Base-by-base conservation (phyloP, 495 filamentous ascomycete species). In the Daldinia concentrica region DNA sequence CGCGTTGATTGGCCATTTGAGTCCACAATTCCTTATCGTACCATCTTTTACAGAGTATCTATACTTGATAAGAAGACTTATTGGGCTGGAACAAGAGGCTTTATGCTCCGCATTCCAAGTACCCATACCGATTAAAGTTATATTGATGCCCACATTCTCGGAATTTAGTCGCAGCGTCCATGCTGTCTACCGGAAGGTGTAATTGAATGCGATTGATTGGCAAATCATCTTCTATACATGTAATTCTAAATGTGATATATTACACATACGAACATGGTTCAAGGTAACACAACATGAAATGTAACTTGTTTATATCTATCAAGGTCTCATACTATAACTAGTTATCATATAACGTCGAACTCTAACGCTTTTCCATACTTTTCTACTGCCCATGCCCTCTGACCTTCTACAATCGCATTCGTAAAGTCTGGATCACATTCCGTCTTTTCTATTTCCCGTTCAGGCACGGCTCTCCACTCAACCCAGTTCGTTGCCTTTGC, bases 401-500 rank as follows among this genome's bases (percentile, higher is more conserved):
- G 57, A 9, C 76, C 77, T 30, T 68, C 58, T 11, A 51, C 61
- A 64, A 81, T 30, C 27, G 51, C 64, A 52, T 73, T 61, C 36
- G 60, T 43, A 61, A 81, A 79, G 45, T 34, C 67, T 17, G 22
- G 5, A 61, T 81, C 80, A 62, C 54, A 80, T 39, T 30, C 15
- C 45, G 32, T 60, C 43, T 69, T 74, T 9, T 62, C 51, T 4
- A 64, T 66, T 12, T 19, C 27, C 63, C 68, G 74, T 22, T 62
- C 62, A 17, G 78, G 14, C 58, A 66, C 55, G 5, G 68, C 74
- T 32, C 76, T 56, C 79, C 79, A 82, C 0, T 58, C 64, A 11
- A 82, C 24, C 80, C 79, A 81, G 14, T 74, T 70, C 74, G 86
- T 84, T 5, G 83, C 83, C 73, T 82, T 82, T 0, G 79, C 78